These are phyloP conservation scores for Neurospora sp. DNA, from an alignment of 495 filamentous ascomycete genomes.

Conservation along the genomic window DNA sequence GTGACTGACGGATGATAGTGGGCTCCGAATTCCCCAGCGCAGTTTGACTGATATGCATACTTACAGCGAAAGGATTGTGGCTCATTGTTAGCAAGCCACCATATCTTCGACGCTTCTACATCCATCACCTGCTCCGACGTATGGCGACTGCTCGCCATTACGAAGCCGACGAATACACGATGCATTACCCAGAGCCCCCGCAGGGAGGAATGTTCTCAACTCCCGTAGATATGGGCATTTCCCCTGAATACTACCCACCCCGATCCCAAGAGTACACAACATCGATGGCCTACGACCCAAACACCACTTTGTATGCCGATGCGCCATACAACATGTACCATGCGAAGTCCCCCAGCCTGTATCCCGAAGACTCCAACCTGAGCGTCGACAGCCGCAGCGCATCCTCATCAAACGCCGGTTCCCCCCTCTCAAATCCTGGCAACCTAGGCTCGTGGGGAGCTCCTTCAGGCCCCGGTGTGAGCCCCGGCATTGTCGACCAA, in stretches of 20 bases:
- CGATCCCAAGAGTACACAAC: constrained; percentile 29
- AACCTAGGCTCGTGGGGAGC: constrained; percentile 47
- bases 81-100: neutral
- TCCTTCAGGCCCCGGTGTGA: constrained; percentile 52
- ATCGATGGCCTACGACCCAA: constrained; percentile 28
- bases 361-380: constrained; percentile 44
- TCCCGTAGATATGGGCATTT: constrained; percentile 32
- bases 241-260: constrained; percentile 30
- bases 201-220: constrained; percentile 26
- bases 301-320: constrained; percentile 25
- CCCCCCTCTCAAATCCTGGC: constrained; percentile 59
- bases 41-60: neutral
- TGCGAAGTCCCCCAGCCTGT: constrained; percentile 30
- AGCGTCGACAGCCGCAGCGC: constrained; percentile 73
- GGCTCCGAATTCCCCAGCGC: neutral
- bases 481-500: constrained; percentile 55
- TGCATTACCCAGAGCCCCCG: constrained; percentile 34
- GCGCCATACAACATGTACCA: constrained; percentile 26
- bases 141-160: constrained; percentile 14
- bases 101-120: neutral
- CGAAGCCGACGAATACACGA: constrained; percentile 28
- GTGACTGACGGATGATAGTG: neutral
- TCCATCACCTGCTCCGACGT: neutral
- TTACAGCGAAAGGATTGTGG: neutral
- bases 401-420: constrained; percentile 72